These are phyloP conservation scores for Arthrinium phaeospermum DNA, from an alignment of 2,329 filamentous ascomycete species.

Conservation along the genomic window DNA sequence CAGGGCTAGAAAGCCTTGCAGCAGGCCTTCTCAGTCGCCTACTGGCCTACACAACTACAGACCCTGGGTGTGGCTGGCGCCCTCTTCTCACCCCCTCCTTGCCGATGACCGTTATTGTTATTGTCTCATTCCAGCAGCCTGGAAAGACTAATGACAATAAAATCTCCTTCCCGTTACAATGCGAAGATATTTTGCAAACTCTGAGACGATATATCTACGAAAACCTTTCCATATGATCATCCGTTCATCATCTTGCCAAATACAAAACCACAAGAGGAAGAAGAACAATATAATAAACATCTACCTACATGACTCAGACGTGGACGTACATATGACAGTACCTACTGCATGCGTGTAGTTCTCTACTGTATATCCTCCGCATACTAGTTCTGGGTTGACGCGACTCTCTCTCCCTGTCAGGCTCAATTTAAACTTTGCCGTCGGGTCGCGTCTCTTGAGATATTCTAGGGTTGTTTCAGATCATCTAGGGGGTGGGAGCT, in stretches of 20 bases:
- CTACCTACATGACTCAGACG: neutral
- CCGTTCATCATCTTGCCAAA: neutral
- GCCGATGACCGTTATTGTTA: slow-evolving; percentile 11
- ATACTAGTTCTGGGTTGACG: neutral
- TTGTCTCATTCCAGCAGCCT: neutral
- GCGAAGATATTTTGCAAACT: no score
- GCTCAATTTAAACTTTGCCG: neutral
- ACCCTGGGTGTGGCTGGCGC: neutral
- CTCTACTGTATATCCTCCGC: neutral
- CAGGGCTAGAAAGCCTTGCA: neutral
- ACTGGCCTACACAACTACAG: neutral
- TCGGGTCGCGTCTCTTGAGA: slow-evolving; percentile 12
- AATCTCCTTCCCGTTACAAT: neutral
- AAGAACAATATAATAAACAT: neutral
- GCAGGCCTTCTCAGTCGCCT: neutral
- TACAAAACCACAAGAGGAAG: neutral
- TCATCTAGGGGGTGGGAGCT: neutral
- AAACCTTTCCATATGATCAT: no score
- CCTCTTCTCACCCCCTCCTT: neutral
- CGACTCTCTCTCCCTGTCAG: neutral
- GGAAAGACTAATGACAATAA: neutral
- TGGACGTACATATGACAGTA: neutral
- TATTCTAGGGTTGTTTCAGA: slow-evolving; percentile 16
- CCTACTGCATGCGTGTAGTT: no score
- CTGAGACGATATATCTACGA: neutral